These are phyloP conservation scores for Polyporus arcularius DNA, from an alignment of 768 basidiomycete species.

Conservation along the genomic window DNA sequence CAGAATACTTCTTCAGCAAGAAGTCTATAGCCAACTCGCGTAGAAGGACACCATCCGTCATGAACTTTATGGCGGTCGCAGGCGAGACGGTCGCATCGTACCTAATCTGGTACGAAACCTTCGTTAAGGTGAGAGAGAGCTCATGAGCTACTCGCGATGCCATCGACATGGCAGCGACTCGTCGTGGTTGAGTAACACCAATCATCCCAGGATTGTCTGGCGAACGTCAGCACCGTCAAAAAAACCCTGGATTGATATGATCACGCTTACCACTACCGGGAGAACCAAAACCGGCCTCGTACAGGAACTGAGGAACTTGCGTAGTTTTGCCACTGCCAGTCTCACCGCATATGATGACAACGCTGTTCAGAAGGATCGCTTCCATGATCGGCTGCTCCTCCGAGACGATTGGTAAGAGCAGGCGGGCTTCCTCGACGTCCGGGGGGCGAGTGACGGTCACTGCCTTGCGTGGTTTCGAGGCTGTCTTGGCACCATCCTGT, in stretches of 20 bases:
- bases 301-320: constrained; percentile 97
- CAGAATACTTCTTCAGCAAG: constrained; percentile 89
- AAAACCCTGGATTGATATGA: no score
- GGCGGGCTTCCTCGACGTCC: constrained; percentile 74
- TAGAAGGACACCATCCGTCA: constrained; percentile 97
- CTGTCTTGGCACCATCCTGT: constrained; percentile 21
- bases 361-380: constrained; percentile 80
- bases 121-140: constrained; percentile 76
- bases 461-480: constrained; percentile 34
- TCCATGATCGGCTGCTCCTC: constrained; percentile 97
- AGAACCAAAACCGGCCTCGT: constrained; percentile 92
- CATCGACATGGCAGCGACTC: constrained; percentile 97
- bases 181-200: constrained; percentile 94
- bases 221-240: neutral
- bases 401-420: constrained; percentile 83
- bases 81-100: constrained; percentile 94
- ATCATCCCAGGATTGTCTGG: constrained; percentile 97
- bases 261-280: constrained; percentile 66
- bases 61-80: constrained; percentile 94
- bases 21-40: constrained; percentile 93
- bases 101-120: constrained; percentile 95
- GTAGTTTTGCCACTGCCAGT: constrained; percentile 99
- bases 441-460: constrained; percentile 61
- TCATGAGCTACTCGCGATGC: constrained; percentile 92
- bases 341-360: constrained; percentile 89